These are phyloP conservation scores for Paraphaeosphaeria minitans DNA, from an alignment of 2,329 filamentous ascomycete genomes.

Conservation along the genomic window DNA sequence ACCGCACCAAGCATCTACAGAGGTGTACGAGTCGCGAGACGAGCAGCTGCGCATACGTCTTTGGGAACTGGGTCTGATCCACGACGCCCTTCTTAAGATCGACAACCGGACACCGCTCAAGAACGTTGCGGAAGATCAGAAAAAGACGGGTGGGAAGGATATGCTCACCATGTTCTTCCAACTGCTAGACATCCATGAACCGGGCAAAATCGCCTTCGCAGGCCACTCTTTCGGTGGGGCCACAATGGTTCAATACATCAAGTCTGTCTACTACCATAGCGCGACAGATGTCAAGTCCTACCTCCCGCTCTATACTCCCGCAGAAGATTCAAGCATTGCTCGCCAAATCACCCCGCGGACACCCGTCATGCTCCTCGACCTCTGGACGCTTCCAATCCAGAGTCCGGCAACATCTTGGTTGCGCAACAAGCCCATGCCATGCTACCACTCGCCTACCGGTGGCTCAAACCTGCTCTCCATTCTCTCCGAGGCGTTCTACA, in stretches of 20 bases:
- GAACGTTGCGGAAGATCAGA: conserved; percentile 53
- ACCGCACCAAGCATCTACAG: conserved; percentile 67
- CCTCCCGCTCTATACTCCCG: conserved; percentile 66
- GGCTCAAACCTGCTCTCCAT: conserved; percentile 69
- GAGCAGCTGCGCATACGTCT: conserved; percentile 74
- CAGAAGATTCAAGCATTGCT: conserved; percentile 60
- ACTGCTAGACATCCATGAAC: conserved; percentile 70
- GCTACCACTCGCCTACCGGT: conserved; percentile 59
- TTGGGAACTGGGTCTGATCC: conserved; percentile 77
- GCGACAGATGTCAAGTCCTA: conserved; percentile 51
- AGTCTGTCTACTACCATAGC: conserved; percentile 73
- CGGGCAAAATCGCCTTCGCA: conserved; percentile 74
- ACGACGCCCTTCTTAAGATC: conserved; percentile 70
- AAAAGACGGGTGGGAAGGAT: conserved; percentile 45
- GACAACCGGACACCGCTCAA: conserved; percentile 59
- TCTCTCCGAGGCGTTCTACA: conserved; percentile 77
- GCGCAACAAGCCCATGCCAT: conserved; percentile 74
- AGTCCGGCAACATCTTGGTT: conserved; percentile 67
- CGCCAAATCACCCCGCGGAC: conserved; percentile 71
- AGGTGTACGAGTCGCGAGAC: conserved; percentile 71
- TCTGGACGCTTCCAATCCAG: conserved; percentile 78
- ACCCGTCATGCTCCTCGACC: conserved; percentile 73
- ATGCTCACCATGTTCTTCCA: conserved; percentile 64
- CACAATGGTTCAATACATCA: conserved; percentile 76
- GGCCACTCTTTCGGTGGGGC: conserved; percentile 84